A percentile compares a stretch with the other conserved stretches of the same genome.
Evolutionary conservation across 306 rosid species (phyloP).

Genomic region (Quercus robur): DNA sequence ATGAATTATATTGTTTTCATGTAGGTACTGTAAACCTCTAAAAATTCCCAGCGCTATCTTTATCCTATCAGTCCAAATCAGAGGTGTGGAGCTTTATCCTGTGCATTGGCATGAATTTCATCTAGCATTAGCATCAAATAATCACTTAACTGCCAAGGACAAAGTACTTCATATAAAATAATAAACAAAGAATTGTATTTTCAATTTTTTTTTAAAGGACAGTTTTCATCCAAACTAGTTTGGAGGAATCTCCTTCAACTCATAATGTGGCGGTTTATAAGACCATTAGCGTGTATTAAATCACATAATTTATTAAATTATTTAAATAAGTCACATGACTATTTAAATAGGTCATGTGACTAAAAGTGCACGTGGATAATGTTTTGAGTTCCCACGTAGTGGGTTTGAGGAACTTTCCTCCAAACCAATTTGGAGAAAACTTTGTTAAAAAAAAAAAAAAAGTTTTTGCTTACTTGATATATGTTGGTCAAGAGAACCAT

Average conservation of each 20-base stretch:
- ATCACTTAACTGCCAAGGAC: no score
- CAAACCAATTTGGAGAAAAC: no score
- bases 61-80: constrained; percentile 66
- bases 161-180: background rate
- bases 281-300: no score
- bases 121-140: background rate
- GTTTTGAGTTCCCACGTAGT: no score
- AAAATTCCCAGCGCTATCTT: constrained; percentile 62
- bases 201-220: background rate
- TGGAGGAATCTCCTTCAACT: no score
- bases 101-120: constrained; percentile 27
- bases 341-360: no score
- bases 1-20: constrained; percentile 67
- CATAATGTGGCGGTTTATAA: no score
- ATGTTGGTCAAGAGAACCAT: constrained; percentile 68
- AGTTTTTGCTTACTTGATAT: constrained; percentile 55
- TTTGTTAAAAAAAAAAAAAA: background rate
- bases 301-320: no score
- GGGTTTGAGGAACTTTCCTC: no score
- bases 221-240: no score
- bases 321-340: no score
- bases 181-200: background rate
- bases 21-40: constrained; percentile 67
- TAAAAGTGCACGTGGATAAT: no score
- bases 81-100: constrained; percentile 44